Percentiles rank a stretch among this genome's conserved stretches.
Evolutionary conservation across 2,329 filamentous ascomycete genomes (phyloP).

Genomic region (Atkinsonella texensis): DNA sequence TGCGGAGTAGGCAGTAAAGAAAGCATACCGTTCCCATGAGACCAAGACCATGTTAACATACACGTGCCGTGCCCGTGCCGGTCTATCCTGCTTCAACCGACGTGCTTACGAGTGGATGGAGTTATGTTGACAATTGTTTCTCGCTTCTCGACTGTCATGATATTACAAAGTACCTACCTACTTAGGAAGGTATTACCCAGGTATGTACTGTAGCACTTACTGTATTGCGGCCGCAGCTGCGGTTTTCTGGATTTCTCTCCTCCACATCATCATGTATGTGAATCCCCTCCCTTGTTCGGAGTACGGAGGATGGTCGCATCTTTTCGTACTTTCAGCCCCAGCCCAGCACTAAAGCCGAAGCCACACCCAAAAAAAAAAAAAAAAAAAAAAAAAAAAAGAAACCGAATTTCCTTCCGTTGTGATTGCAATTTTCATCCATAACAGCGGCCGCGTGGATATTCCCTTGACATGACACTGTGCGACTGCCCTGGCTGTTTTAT

Average conservation of each 20-base stretch:
- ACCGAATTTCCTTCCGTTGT: background rate
- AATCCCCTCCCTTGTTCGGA: slow-evolving; percentile 1
- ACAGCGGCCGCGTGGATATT: background rate
- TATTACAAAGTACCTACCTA: too few relatives aligned
- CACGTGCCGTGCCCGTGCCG: background rate
- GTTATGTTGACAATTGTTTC: too few relatives aligned
- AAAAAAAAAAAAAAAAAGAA: too few relatives aligned
- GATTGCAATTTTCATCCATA: background rate
- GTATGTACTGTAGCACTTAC: background rate
- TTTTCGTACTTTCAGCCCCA: background rate
- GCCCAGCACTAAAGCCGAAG: background rate
- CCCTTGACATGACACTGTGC: background rate
- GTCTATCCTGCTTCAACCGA: too few relatives aligned
- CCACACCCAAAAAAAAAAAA: too few relatives aligned
- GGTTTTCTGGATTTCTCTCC: background rate
- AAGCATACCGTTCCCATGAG: background rate
- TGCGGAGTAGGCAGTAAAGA: background rate
- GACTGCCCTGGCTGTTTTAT: background rate
- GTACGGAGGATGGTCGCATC: slow-evolving; percentile 3
- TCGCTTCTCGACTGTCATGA: too few relatives aligned
- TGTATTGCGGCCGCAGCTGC: background rate
- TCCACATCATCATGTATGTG: background rate
- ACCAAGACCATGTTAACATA: background rate
- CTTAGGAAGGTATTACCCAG: too few relatives aligned
- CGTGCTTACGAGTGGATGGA: too few relatives aligned